phyloP scores from a whole-genome alignment of 2,329 filamentous ascomycete species.

The Trichoderma lentiforme region DNA sequence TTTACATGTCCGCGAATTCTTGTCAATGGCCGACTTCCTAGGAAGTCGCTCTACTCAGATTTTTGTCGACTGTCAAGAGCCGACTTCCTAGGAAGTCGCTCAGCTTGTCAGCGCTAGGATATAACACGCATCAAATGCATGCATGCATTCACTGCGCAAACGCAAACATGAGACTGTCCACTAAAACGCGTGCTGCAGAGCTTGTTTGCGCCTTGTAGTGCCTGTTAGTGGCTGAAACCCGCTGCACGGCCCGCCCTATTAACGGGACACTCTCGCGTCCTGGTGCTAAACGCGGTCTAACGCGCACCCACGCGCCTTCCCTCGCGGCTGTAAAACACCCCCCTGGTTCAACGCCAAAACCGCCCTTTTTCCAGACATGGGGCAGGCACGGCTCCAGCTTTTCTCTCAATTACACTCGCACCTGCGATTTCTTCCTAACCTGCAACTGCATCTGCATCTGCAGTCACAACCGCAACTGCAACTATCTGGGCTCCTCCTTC shows the following conservation, averaged over 20 bases:
- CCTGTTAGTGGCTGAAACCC: background rate
- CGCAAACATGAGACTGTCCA: background rate
- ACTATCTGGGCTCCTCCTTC: background rate
- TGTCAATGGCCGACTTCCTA: background rate
- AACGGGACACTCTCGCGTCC: background rate
- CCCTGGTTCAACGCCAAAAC: slow-evolving; percentile 15
- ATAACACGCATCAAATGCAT: background rate
- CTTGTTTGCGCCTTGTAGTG: background rate
- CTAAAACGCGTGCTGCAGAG: background rate
- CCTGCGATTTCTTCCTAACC: slow-evolving; percentile 6
- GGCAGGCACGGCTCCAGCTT: slow-evolving; percentile 3
- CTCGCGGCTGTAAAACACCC: background rate
- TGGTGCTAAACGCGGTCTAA: slow-evolving; percentile 12
- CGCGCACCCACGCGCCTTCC: slow-evolving; percentile 20
- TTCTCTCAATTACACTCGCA: slow-evolving; percentile 14
- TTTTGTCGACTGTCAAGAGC: no score
- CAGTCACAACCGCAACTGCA: background rate
- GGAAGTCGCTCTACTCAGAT: no score
- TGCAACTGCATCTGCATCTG: background rate
- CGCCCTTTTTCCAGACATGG: slow-evolving; percentile 7
- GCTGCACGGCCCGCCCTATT: slow-evolving; percentile 2
- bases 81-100: background rate
- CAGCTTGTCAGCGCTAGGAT: background rate
- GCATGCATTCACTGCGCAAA: background rate
- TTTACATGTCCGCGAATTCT: no score